phyloP scores from a whole-genome alignment of 768 basidiomycete species.

The Pleurotus cornucopiae region DNA sequence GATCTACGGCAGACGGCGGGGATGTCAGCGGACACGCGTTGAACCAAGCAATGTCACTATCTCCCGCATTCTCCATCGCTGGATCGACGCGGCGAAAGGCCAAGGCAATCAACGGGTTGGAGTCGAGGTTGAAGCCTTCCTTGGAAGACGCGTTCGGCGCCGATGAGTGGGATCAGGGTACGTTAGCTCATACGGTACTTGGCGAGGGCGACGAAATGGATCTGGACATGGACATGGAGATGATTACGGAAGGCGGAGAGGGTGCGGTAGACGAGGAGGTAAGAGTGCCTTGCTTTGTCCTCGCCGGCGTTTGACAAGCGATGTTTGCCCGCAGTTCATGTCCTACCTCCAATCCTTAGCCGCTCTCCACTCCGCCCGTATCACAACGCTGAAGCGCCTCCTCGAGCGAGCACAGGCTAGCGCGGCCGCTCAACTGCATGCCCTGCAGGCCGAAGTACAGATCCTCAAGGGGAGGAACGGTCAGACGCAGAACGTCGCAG shows the following conservation, averaged over 20 bases:
- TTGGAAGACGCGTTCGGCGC: slow-evolving; percentile 12
- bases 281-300: neutral
- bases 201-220: slow-evolving; percentile 45
- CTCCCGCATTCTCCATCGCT: neutral
- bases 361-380: slow-evolving; percentile 46
- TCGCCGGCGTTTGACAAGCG: slow-evolving; percentile 5
- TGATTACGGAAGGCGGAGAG: slow-evolving; percentile 60
- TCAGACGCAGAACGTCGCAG: too few species aligned
- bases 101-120: neutral
- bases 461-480: slow-evolving; percentile 42
- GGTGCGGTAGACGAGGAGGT: slow-evolving; percentile 74
- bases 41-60: neutral
- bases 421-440: slow-evolving; percentile 78
- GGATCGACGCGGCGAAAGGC: neutral
- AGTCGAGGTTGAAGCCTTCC: neutral
- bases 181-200: slow-evolving; percentile 29
- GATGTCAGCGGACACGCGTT: neutral
- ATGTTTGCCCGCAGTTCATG: slow-evolving; percentile 27
- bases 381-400: slow-evolving; percentile 72
- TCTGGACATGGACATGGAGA: slow-evolving; percentile 60
- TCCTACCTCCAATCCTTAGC: slow-evolving; percentile 33
- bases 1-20: neutral
- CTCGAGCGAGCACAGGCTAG: slow-evolving; percentile 78
- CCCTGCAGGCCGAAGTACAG: slow-evolving; percentile 76
- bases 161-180: slow-evolving; percentile 23